Evolutionary conservation across 2,329 filamentous ascomycete genomes (phyloP).

Genomic region (Aureobasidium sp.): DNA sequence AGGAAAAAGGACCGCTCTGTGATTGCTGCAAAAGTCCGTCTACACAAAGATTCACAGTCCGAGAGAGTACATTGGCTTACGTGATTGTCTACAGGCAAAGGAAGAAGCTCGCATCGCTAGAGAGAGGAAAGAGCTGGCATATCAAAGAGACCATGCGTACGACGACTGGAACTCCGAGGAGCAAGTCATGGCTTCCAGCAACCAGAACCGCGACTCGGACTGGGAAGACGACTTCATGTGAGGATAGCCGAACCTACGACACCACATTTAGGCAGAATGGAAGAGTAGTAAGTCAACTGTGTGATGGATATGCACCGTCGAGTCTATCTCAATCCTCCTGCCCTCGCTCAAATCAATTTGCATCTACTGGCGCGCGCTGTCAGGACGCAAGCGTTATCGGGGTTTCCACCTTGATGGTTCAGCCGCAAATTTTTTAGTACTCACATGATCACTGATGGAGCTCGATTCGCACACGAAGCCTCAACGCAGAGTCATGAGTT

Average conservation of each 20-base stretch:
- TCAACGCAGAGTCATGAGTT: background rate
- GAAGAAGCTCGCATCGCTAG: slow-evolving; percentile 66
- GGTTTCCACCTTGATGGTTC: too few relatives aligned
- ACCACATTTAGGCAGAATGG: background rate
- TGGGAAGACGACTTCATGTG: slow-evolving; percentile 90
- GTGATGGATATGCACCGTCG: background rate
- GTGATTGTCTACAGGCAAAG: slow-evolving; percentile 50
- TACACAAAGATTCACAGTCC: background rate
- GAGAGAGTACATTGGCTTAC: background rate
- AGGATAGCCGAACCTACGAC: background rate
- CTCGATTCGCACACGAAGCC: background rate
- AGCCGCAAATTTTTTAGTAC: too few relatives aligned
- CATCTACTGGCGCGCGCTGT: background rate
- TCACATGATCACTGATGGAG: too few relatives aligned
- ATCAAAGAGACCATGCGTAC: slow-evolving; percentile 95
- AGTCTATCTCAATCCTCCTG: background rate
- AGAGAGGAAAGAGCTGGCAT: slow-evolving; percentile 83
- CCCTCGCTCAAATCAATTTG: background rate
- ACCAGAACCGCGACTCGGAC: slow-evolving; percentile 71
- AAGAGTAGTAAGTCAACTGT: background rate
- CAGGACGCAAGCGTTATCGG: too few relatives aligned
- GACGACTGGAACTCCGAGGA: slow-evolving; percentile 86
- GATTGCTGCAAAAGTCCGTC: slow-evolving; percentile 53
- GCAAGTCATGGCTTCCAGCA: slow-evolving; percentile 68
- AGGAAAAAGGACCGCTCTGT: slow-evolving; percentile 63